phyloP scores from a whole-genome alignment of 768 basidiomycete species.

The Lyophyllum decastes region DNA sequence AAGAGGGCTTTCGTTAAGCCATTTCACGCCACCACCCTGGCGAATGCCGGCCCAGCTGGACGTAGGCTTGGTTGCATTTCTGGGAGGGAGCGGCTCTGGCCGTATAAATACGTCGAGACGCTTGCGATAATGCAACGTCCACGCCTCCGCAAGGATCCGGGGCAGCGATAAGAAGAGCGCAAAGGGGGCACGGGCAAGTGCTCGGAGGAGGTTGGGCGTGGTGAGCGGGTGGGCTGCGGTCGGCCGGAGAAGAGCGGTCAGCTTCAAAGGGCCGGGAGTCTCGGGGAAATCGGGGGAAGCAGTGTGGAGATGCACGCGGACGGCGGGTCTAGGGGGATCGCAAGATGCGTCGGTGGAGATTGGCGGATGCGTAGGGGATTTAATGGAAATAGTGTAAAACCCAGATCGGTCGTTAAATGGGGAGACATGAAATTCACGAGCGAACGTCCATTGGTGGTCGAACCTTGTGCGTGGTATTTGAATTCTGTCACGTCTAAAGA shows the following conservation, averaged over 20 bases:
- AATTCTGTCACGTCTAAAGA: not conserved
- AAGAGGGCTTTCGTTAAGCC: constrained; percentile 29
- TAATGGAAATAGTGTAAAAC: constrained; percentile 60
- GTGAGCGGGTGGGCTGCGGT: constrained; percentile 39
- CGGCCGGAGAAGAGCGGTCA: constrained; percentile 51
- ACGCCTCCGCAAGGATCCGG: constrained; percentile 65
- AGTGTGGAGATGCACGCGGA: constrained; percentile 43
- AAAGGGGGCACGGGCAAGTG: constrained; percentile 48
- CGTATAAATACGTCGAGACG: constrained; percentile 56
- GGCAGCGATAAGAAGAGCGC: constrained; percentile 54
- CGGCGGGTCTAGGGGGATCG: constrained; percentile 30
- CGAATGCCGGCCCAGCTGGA: constrained; percentile 20
- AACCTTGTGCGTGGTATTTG: constrained; percentile 33
- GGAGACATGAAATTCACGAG: constrained; percentile 72
- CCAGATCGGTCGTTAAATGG: constrained; percentile 75
- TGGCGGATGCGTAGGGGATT: constrained; percentile 43
- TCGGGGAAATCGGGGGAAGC: constrained; percentile 15
- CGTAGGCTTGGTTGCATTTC: constrained; percentile 22
- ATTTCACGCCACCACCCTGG: constrained; percentile 34
- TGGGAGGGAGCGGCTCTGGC: constrained; percentile 51
- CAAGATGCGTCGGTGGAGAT: constrained; percentile 17
- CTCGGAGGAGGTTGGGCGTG: constrained; percentile 33
- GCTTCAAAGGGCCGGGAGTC: constrained; percentile 41
- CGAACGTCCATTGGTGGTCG: constrained; percentile 66
- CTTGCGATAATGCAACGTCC: constrained; percentile 60